These are phyloP conservation scores for Corymbia citriodora DNA, from an alignment of 441 rosid genomes.

Conservation along the genomic window DNA sequence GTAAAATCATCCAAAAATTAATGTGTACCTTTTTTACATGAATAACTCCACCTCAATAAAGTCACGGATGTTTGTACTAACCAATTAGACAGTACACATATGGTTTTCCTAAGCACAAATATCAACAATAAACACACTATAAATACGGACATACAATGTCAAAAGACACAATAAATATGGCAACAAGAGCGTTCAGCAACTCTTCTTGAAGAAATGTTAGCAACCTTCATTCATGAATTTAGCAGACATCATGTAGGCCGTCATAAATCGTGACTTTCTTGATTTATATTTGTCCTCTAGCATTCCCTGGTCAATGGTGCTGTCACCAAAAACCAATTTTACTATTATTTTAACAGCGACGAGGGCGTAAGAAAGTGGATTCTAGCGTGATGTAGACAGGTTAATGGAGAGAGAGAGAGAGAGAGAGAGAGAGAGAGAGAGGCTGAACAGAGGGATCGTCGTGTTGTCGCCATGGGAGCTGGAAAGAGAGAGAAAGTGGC, in stretches of 20 bases:
- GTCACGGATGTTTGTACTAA: too few species aligned
- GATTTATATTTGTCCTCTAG: neutral
- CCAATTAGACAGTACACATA: neutral
- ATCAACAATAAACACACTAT: neutral
- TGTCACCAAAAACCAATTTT: neutral
- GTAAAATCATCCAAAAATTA: too few species aligned
- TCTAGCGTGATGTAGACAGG: fast-evolving
- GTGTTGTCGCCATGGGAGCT: too few species aligned
- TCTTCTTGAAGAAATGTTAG: neutral
- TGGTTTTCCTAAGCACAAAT: neutral
- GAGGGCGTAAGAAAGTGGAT: neutral
- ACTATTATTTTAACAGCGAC: neutral
- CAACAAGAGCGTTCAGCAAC: neutral
- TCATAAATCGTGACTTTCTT: neutral
- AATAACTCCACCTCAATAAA: too few species aligned
- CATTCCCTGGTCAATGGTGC: fast-evolving
- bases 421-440: too few species aligned
- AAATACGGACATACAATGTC: neutral
- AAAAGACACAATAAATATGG: neutral
- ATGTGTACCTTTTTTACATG: too few species aligned
- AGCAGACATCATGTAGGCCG: neutral
- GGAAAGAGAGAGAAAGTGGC: too few species aligned
- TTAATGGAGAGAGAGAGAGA: neutral
- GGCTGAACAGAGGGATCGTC: too few species aligned
- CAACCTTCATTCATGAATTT: neutral